phyloP scores from a whole-genome alignment of 441 rosid genomes.

The Bruguiera hainesii region DNA sequence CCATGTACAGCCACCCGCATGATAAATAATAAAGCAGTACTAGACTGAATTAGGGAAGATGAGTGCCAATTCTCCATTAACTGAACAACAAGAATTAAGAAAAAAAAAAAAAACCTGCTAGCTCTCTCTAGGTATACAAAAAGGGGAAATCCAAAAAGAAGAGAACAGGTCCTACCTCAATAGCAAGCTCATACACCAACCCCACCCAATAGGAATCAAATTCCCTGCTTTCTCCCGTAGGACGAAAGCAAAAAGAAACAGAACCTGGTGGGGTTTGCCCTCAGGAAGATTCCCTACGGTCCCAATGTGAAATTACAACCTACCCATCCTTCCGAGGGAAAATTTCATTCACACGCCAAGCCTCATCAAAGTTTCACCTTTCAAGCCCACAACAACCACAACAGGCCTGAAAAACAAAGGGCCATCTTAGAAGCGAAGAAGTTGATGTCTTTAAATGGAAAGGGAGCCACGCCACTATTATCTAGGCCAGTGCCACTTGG shows the following conservation, averaged over 20 bases:
- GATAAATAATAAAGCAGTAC: too few species aligned
- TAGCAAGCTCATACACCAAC: slow-evolving; percentile 10
- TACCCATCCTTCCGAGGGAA: slow-evolving; percentile 32
- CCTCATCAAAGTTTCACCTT: not conserved
- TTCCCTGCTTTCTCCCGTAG: slow-evolving; percentile 31
- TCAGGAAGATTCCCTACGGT: slow-evolving; percentile 14
- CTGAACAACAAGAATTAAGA: not conserved
- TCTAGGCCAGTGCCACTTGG: slow-evolving; percentile 46
- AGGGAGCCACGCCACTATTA: slow-evolving; percentile 29
- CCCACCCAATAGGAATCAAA: slow-evolving; percentile 34
- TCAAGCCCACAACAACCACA: slow-evolving; percentile 32
- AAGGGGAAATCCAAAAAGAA: slow-evolving; percentile 20
- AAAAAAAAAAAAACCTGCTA: not conserved
- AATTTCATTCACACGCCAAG: slow-evolving; percentile 35
- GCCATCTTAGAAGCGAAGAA: slow-evolving; percentile 17
- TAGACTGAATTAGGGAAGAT: not conserved
- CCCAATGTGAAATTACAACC: slow-evolving; percentile 21
- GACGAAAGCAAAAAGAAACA: slow-evolving; percentile 5
- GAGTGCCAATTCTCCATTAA: slow-evolving; percentile 20
- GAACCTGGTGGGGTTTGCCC: slow-evolving; percentile 31
- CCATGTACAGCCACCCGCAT: too few species aligned
- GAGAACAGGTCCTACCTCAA: slow-evolving; percentile 18
- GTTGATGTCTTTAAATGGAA: slow-evolving; percentile 5
- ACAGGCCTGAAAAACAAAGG: slow-evolving; percentile 37
- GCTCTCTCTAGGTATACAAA: slow-evolving; percentile 45